These are phyloP conservation scores for Cucurbita maxima DNA, from an alignment of 306 rosid genomes.

Conservation along the genomic window DNA sequence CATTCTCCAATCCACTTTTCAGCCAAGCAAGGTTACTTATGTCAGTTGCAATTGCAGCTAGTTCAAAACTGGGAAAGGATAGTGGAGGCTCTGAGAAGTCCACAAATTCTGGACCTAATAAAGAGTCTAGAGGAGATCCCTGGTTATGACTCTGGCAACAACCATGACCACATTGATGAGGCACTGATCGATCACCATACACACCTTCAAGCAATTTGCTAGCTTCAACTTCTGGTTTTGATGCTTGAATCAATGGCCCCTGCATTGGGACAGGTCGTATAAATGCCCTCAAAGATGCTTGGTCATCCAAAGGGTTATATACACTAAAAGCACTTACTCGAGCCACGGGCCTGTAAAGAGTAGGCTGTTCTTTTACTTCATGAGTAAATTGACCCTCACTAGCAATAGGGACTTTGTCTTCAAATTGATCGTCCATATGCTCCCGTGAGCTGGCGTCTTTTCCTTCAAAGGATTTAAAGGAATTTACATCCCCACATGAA, in stretches of 20 bases:
- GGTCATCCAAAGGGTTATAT: slow-evolving; percentile 37
- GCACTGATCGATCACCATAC: slow-evolving; percentile 30
- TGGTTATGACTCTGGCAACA: slow-evolving; percentile 36
- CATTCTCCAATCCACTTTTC: slow-evolving; percentile 84
- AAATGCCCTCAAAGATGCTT: slow-evolving; percentile 23
- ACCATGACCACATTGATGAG: slow-evolving; percentile 71
- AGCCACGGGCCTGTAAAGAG: slow-evolving; percentile 57
- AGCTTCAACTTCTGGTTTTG: slow-evolving; percentile 38
- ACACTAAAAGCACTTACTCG: slow-evolving; percentile 79
- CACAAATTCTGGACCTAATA: slow-evolving; percentile 79
- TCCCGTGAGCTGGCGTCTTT: slow-evolving; percentile 52
- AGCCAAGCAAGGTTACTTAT: slow-evolving; percentile 91
- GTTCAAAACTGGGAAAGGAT: slow-evolving; percentile 65
- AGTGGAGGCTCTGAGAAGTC: slow-evolving; percentile 57
- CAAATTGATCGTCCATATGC: slow-evolving; percentile 32
- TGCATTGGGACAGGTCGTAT: slow-evolving; percentile 46
- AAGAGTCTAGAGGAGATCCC: slow-evolving; percentile 21
- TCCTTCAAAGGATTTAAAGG: slow-evolving; percentile 58
- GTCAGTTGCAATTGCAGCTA: slow-evolving; percentile 88
- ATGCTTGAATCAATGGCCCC: slow-evolving; percentile 43
- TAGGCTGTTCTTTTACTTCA: slow-evolving; percentile 43
- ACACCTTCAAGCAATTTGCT: slow-evolving; percentile 47
- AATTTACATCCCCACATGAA: slow-evolving; percentile 69
- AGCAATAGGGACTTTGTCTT: slow-evolving; percentile 23
- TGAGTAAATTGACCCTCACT: slow-evolving; percentile 25